Percentiles rank a stretch among this genome's conserved stretches.
Evolutionary conservation across 169 alveolate genomes (phyloP).

Genomic region (Babesia bigemina): DNA sequence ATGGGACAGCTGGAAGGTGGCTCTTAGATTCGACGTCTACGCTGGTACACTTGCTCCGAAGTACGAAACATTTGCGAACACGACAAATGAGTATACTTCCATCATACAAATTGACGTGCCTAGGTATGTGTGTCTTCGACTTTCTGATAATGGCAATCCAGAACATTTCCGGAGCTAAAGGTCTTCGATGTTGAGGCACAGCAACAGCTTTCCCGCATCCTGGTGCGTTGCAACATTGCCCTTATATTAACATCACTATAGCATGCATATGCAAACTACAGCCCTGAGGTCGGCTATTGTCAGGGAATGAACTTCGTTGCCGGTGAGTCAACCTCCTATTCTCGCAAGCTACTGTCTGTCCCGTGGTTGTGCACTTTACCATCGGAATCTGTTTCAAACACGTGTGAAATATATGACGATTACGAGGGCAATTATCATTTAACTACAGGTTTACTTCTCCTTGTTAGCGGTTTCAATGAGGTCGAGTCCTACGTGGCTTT

Average conservation of each 20-base stretch:
- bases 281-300: slow-evolving; percentile 84
- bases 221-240: slow-evolving; percentile 22
- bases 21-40: slow-evolving; percentile 47
- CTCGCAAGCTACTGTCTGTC: neutral
- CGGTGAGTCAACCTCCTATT: slow-evolving; percentile 36
- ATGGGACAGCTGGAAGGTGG: slow-evolving; percentile 78
- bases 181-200: slow-evolving; percentile 52
- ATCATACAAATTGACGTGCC: slow-evolving; percentile 69
- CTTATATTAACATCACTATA: neutral
- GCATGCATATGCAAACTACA: slow-evolving; percentile 63
- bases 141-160: neutral
- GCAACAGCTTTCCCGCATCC: slow-evolving; percentile 64
- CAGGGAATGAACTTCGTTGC: slow-evolving; percentile 92
- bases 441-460: slow-evolving; percentile 66
- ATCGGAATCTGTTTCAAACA: neutral
- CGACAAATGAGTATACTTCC: slow-evolving; percentile 51
- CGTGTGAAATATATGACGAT: neutral
- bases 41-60: slow-evolving; percentile 4
- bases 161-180: slow-evolving; percentile 67
- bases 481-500: slow-evolving; percentile 76
- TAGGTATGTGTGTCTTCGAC: slow-evolving; percentile 15
- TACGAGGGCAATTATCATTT: neutral
- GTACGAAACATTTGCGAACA: slow-evolving; percentile 33
- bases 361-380: neutral
- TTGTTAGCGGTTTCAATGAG: slow-evolving; percentile 75